Conservation (phyloP, 2,329 filamentous ascomycete species). For the Cladosporium velox region DNA sequence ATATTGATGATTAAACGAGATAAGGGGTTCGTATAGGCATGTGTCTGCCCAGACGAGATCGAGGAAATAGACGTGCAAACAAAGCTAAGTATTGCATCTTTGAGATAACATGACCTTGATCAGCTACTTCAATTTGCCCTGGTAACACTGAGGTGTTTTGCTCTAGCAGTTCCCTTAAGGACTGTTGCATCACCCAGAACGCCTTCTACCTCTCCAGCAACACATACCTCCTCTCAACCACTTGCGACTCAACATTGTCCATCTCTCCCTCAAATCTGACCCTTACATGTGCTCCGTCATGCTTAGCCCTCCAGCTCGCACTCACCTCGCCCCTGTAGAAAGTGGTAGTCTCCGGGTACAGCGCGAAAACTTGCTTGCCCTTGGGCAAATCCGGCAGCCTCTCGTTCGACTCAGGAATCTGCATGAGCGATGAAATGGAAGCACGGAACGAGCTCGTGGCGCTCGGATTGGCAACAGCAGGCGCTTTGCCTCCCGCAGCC, state of each 20-base stretch:
- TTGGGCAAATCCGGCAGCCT: slow-evolving; percentile 45
- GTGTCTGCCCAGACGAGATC: not conserved
- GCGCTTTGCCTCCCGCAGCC: slow-evolving; percentile 28
- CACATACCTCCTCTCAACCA: slow-evolving; percentile 54
- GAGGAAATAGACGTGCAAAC: not conserved
- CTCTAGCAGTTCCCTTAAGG: not conserved
- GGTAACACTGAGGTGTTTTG: not conserved
- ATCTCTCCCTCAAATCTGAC: slow-evolving; percentile 40
- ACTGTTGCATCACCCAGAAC: not conserved
- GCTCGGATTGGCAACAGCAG: slow-evolving; percentile 30
- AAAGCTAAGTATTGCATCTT: not conserved
- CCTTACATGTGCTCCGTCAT: slow-evolving; percentile 34
- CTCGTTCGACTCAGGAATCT: slow-evolving; percentile 44
- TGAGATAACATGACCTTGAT: not conserved
- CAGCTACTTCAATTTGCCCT: not conserved
- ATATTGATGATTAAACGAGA: not conserved
- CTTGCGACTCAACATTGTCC: slow-evolving; percentile 51
- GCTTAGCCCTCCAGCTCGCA: slow-evolving; percentile 43
- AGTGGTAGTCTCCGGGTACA: slow-evolving; percentile 56
- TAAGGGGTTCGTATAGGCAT: not conserved
- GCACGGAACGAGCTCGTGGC: slow-evolving; percentile 41
- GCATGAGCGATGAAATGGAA: slow-evolving; percentile 51
- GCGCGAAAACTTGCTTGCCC: slow-evolving; percentile 49
- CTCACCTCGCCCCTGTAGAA: slow-evolving; percentile 56
- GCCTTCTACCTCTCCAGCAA: slow-evolving; percentile 40